Evolutionary conservation across 1,284 basidiomycete genomes (phyloP), one percentile per base, ranked within the genome.

Genomic region (Cutaneotrichosporon cyanovorans): DNA sequence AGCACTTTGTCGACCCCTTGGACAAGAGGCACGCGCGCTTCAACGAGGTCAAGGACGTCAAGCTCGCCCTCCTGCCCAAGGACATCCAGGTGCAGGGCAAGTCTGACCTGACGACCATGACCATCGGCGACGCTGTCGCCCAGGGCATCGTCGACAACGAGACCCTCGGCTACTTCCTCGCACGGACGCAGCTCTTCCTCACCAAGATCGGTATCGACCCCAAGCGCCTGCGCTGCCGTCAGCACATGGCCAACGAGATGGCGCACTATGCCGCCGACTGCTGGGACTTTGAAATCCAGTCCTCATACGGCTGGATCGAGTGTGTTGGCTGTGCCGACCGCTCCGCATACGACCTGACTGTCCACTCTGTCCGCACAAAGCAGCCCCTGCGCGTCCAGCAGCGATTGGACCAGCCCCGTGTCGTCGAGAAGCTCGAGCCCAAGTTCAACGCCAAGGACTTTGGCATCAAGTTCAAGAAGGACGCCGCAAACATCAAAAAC

Each of bases 321-420:
- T 98, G 93, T 71, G 92, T 97, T 42, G 95, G 93, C n/a, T 98
- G 95, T 73, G 93, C 95, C 38, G 93, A 99, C 73, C 84, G 95
- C 46, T 88, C 89, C 10, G 95, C 95, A 23, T 98, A 96, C 73
- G 95, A 98, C 58, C 63, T 81, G 45, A 78, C 76, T n/a, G 78
- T 80, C 21, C 79, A 80, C 68, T 68, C 74, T 46, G 72, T 72
- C 52, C 73, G 74, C 59, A 76, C 73, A 50, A 77, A 78, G 61
- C 80, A 83, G 56, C 76, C 82, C 23, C 76, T 93, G 20, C 79
- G 88, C 21, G 90, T 92, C 32, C 80, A 90, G 42, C 80, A 92
- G 73, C 81, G 83, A 38, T 75, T 97, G 51, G 84, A 86, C 65
- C 83, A 90, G 67, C 87, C 90, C 16, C 76, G 82, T 54, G 74